Evolutionary conservation across 139 green algal species (phyloP).

Genomic region (Tetradesmus obliquus): DNA sequence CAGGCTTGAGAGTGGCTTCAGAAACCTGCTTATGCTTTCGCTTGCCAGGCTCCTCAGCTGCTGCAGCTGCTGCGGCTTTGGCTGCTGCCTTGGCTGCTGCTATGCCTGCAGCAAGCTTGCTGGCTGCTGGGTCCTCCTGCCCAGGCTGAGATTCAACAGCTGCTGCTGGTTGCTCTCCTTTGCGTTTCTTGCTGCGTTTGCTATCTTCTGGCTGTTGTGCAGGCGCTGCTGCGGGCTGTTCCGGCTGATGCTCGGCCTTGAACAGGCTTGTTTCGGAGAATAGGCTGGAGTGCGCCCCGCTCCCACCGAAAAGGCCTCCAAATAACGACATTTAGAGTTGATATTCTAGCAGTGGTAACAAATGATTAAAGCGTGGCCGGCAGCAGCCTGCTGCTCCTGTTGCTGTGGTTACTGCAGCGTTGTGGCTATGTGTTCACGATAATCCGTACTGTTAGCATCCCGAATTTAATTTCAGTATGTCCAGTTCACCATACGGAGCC

Average conservation of each 20-base stretch:
- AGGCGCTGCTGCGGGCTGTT: not conserved
- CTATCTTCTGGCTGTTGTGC: not conserved
- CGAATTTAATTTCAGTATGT: too few species aligned
- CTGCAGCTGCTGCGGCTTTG: not conserved
- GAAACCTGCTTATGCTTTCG: not conserved
- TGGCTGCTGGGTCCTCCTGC: constrained; percentile 14
- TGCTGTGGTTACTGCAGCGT: not conserved
- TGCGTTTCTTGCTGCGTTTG: not conserved
- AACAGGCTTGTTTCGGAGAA: constrained; percentile 44
- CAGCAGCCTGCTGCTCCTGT: not conserved
- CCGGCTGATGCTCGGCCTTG: constrained; percentile 4
- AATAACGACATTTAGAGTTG: constrained; percentile 35
- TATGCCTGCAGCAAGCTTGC: constrained; percentile 14
- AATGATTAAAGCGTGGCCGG: not conserved
- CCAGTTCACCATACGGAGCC: too few species aligned
- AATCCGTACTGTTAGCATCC: too few species aligned
- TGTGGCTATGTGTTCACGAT: too few species aligned
- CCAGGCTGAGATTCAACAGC: not conserved
- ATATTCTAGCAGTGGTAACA: not conserved
- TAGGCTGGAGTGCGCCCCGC: not conserved
- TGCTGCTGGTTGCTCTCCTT: not conserved
- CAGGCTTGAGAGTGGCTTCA: not conserved
- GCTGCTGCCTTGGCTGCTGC: constrained; percentile 25
- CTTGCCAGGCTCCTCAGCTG: not conserved
- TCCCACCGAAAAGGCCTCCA: constrained; percentile 35